Percentiles rank a stretch among this genome's conserved stretches.
These are phyloP conservation scores for Kappamyces sp. DNA, from an alignment of 192 early-diverging fungal species.

Conservation along the genomic window DNA sequence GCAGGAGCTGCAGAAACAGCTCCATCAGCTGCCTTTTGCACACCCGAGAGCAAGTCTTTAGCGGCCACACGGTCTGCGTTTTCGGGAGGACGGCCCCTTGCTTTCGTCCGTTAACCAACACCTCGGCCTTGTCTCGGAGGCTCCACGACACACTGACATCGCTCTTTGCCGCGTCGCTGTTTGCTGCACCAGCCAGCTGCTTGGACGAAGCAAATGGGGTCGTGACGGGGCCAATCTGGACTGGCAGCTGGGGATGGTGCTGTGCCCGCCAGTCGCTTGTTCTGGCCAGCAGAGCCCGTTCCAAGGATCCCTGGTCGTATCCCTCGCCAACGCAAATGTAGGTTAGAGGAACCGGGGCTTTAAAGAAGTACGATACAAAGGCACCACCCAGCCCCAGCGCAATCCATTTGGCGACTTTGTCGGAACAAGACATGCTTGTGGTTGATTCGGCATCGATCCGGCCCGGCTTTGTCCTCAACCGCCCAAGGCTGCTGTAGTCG, in stretches of 20 bases:
- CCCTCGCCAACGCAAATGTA: conserved; percentile 64
- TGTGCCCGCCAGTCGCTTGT: too few relatives aligned
- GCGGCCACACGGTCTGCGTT: too few relatives aligned
- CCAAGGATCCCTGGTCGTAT: conserved; percentile 53
- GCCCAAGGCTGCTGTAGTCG: conserved; percentile 50
- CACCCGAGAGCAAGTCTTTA: too few relatives aligned
- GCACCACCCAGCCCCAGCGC: conserved; percentile 71
- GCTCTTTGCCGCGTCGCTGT: too few relatives aligned
- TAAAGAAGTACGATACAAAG: conserved; percentile 53
- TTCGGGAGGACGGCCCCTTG: neutral
- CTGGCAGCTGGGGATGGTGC: too few relatives aligned
- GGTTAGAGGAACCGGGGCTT: conserved; percentile 59
- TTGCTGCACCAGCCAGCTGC: neutral
- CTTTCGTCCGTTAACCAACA: conserved; percentile 5
- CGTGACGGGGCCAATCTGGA: too few relatives aligned
- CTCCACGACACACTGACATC: conserved; percentile 5
- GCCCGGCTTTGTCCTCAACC: conserved; percentile 71
- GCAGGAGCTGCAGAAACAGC: too few relatives aligned
- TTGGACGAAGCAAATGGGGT: too few relatives aligned
- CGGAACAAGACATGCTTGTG: conserved; percentile 74
- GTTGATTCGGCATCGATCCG: conserved; percentile 67
- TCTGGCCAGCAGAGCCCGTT: conserved; percentile 62
- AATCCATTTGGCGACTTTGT: conserved; percentile 89
- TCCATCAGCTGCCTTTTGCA: too few relatives aligned
- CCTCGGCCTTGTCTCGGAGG: neutral